A percentile compares a stretch with the other conserved stretches of the same genome.
Conservation (phyloP, 192 early-diverging fungal species). For the Geosiphon pyriformis region DNA sequence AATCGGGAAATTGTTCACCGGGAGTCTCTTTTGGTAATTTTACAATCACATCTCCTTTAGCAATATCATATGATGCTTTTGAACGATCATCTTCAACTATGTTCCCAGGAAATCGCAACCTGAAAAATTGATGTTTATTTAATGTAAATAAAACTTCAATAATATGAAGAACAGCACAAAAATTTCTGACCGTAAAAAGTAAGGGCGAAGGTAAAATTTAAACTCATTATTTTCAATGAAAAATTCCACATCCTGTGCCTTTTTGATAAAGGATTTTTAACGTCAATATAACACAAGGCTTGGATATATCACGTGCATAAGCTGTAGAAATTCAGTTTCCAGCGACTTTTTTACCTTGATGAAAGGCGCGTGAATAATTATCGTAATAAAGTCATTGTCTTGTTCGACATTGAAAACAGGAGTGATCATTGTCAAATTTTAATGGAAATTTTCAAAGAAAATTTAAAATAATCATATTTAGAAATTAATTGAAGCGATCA, state of each 20-base stretch:
- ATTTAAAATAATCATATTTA: background rate
- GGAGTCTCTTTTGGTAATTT: conserved; percentile 71
- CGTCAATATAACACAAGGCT: background rate
- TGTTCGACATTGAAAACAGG: conserved; percentile 78
- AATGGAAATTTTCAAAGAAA: conserved; percentile 4
- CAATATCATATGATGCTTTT: conserved; percentile 74
- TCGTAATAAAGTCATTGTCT: conserved; percentile 65
- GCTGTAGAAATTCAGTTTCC: background rate
- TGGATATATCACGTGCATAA: background rate
- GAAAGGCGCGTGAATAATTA: conserved; percentile 77
- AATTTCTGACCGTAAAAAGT: conserved; percentile 73
- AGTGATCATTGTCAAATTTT: conserved; percentile 69
- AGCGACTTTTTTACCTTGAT: conserved; percentile 44
- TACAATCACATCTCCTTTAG: conserved; percentile 64
- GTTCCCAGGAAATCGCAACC: conserved; percentile 73
- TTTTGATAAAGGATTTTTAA: conserved; percentile 8
- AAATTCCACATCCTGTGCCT: conserved; percentile 85
- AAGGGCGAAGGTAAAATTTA: conserved; percentile 84
- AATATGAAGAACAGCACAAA: background rate
- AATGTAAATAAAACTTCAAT: background rate
- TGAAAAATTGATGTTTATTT: conserved; percentile 14
- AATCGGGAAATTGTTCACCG: conserved; percentile 79
- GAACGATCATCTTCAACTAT: conserved; percentile 84
- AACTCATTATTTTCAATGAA: conserved; percentile 78
- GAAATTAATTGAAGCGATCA: too few species aligned